Conservation (phyloP, 257 asterid species). For the Linaria vulgaris region DNA sequence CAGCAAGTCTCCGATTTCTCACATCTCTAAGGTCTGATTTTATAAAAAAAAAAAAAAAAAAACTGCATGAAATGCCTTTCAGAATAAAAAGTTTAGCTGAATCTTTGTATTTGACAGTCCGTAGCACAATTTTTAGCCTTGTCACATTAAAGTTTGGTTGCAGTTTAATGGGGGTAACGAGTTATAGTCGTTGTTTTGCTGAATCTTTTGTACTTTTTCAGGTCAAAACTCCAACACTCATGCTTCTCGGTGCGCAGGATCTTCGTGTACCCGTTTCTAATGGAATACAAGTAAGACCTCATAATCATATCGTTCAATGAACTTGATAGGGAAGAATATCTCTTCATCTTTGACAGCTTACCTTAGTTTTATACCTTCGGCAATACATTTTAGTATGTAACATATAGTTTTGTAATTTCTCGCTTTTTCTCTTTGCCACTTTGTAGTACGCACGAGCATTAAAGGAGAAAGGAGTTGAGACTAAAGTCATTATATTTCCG, state of each 20-base stretch:
- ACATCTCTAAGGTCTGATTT: constrained; percentile 45
- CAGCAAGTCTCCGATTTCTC: constrained; percentile 60
- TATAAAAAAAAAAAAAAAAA: too few relatives aligned
- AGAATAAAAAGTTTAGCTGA: not conserved
- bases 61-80: not conserved
- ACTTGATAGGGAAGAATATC: too few relatives aligned
- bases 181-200: too few relatives aligned
- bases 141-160: too few relatives aligned
- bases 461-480: constrained; percentile 54
- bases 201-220: constrained; percentile 27
- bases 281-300: constrained; percentile 53
- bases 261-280: constrained; percentile 65
- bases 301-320: not conserved
- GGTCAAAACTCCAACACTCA: constrained; percentile 61
- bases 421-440: too few relatives aligned
- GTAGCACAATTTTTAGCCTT: too few relatives aligned
- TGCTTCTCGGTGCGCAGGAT: constrained; percentile 64
- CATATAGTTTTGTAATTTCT: too few relatives aligned
- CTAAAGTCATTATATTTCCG: constrained; percentile 58
- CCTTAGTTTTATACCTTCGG: too few relatives aligned
- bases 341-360: too few relatives aligned
- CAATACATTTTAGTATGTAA: too few relatives aligned
- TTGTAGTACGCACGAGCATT: constrained; percentile 57
- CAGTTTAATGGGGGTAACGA: too few relatives aligned
- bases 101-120: too few relatives aligned